These are phyloP conservation scores for Ploettnerulaceae sp. DNA, from an alignment of 2,329 filamentous ascomycete species.

Conservation along the genomic window DNA sequence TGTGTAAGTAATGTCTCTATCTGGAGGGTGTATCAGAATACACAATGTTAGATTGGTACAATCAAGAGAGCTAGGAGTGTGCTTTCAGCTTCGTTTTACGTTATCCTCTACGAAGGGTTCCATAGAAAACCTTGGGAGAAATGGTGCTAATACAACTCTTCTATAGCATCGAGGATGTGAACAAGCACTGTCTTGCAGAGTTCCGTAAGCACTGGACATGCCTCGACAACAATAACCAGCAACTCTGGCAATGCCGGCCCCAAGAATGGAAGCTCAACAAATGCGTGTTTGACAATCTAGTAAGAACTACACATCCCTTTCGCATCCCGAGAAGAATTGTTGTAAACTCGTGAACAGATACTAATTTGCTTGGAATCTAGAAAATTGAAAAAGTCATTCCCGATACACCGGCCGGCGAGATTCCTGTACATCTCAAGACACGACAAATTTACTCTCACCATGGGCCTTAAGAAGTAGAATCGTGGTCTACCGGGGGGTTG, in stretches of 20 bases:
- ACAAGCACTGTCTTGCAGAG: conserved; percentile 85
- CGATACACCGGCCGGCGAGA: conserved; percentile 62
- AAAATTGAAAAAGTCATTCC: conserved; percentile 79
- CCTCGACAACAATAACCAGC: conserved; percentile 95
- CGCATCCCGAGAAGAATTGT: not conserved
- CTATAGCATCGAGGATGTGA: conserved; percentile 83
- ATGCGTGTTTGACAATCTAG: conserved; percentile 94
- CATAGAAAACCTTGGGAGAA: not conserved
- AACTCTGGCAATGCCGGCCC: conserved; percentile 90
- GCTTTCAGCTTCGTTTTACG: not conserved
- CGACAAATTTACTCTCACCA: conserved; percentile 46
- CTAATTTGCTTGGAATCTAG: conserved; percentile 39
- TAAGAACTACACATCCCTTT: conserved; percentile 44
- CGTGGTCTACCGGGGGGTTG: not conserved
- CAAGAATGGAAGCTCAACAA: conserved; percentile 86
- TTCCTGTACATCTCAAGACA: conserved; percentile 68
- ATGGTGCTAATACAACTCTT: conserved; percentile 9
- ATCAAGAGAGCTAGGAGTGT: not conserved
- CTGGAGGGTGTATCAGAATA: not conserved
- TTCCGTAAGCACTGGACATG: conserved; percentile 95
- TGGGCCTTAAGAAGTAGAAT: conserved; percentile 15
- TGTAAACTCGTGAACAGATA: not conserved
- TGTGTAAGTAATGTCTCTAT: conserved; percentile 65
- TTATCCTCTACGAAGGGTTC: not conserved
- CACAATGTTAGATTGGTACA: not conserved